Evolutionary conservation across 1,284 basidiomycete species (phyloP).

Genomic region (Schizophyllum amplum): DNA sequence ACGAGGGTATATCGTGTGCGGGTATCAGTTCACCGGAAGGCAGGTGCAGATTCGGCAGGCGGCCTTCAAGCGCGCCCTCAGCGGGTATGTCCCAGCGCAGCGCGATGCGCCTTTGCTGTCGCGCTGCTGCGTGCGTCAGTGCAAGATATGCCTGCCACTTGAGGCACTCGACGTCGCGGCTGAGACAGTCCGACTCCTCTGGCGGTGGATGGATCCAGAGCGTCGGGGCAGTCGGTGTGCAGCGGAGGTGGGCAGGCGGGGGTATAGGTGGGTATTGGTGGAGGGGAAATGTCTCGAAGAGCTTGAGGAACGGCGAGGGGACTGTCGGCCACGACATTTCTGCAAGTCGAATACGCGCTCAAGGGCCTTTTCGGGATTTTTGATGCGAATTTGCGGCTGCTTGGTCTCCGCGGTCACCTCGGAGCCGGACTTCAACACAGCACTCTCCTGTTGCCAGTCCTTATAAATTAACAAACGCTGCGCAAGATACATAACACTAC

Average conservation of each 20-base stretch:
- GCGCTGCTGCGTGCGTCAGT: slow-evolving; percentile 21
- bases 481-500: no score
- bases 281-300: slow-evolving; percentile 46
- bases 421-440: no score
- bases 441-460: no score
- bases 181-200: slow-evolving; percentile 35
- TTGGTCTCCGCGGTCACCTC: no score
- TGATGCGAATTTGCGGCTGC: not conserved
- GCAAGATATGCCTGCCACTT: slow-evolving; percentile 82
- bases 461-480: no score
- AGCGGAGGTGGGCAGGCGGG: slow-evolving; percentile 15
- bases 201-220: slow-evolving; percentile 58
- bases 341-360: not conserved
- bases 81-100: slow-evolving; percentile 59
- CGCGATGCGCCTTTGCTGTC: slow-evolving; percentile 29
- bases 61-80: slow-evolving; percentile 57
- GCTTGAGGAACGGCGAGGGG: slow-evolving; percentile 27
- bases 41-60: slow-evolving; percentile 60
- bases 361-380: not conserved
- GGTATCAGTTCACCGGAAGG: slow-evolving; percentile 48
- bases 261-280: slow-evolving; percentile 36
- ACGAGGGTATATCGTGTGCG: slow-evolving; percentile 51
- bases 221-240: slow-evolving; percentile 31
- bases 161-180: slow-evolving; percentile 71
- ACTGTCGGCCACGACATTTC: not conserved